Base-by-base conservation (phyloP, 768 basidiomycete species). In the Leccinum imitatum region DNA sequence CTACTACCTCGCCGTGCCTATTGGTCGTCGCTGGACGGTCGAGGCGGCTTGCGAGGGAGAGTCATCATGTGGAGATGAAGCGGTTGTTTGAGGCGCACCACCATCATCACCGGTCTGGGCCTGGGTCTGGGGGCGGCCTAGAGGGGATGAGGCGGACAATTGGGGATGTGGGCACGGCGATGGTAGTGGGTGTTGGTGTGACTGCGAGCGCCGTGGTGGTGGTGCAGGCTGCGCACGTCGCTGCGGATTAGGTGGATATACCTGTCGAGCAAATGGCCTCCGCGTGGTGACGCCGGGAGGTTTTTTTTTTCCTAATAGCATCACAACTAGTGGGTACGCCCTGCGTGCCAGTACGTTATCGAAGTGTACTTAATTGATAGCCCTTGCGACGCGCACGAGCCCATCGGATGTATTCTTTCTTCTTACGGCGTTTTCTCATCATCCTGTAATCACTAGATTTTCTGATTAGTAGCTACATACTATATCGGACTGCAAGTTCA, bases 101-200 rank as follows among this genome's bases (percentile, higher is more conserved):
- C 7, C 48, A 57, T 56, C 41, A 44, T 19, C 41, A 44, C 19
- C 41, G 41, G 41, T 44, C 41, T 19, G n/a, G 41, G 41, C n/a
- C 41, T 17, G 41, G 41, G n/a, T 59, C 62, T 13, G 51, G 33
- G 0, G 50, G 41, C 0, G 60, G 60, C 0, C 6, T 54, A 5
- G 72, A 72, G 31, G 62, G 60, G 15, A 83, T 94, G 64, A 80
- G 82, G 67, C 87, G 87, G 80, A 93, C 93, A 15, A 80, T 96
- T 41, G 95, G 95, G 7, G 93, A 95, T 71, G 87, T 93, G 13
- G 91, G 87, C 3, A 83, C 87, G n/a, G 87, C 88, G 33, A 84
- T 95, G 73, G 83, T 93, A 4, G 78, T 88, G 2, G 79, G 83
- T 3, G 84, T 84, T 3, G 77, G 78, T 50, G 78, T 80, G 57